These are phyloP conservation scores for Grigorovia transvaalensis DNA, from an alignment of 805 yeast genomes.

Conservation along the genomic window DNA sequence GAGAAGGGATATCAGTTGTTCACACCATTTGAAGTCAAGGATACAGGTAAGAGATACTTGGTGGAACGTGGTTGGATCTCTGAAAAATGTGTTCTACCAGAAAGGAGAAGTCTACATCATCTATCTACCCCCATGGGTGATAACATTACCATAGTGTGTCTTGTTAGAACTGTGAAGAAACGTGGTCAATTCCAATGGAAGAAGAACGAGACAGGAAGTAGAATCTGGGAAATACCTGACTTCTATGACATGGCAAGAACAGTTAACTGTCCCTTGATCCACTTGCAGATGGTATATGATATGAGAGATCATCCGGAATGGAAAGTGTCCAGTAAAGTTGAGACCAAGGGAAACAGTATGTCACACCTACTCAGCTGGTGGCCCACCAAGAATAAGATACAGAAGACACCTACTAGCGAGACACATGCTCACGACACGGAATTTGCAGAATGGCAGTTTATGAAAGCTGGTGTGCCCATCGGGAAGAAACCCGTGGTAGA, in stretches of 20 bases:
- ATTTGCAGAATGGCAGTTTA: constrained; percentile 47
- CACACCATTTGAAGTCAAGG: constrained; percentile 69
- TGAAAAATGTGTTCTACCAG: constrained; percentile 54
- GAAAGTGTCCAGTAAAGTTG: neutral
- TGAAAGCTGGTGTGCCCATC: constrained; percentile 79
- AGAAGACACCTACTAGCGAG: too few relatives aligned
- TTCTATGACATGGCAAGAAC: constrained; percentile 60
- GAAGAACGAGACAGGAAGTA: constrained; percentile 53
- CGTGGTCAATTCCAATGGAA: constrained; percentile 60
- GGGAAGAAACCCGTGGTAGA: constrained; percentile 77
- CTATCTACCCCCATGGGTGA: constrained; percentile 58
- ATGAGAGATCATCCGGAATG: constrained; percentile 43
- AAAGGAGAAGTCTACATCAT: constrained; percentile 48
- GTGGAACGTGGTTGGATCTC: constrained; percentile 90
- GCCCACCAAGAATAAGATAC: too few relatives aligned
- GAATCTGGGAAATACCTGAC: constrained; percentile 72
- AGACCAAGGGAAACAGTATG: too few relatives aligned
- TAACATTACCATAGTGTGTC: constrained; percentile 55
- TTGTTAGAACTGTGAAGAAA: constrained; percentile 58
- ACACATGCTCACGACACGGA: constrained; percentile 18
- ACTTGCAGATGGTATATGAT: constrained; percentile 64
- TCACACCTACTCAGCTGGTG: too few relatives aligned
- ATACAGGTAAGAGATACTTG: constrained; percentile 50
- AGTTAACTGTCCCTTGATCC: constrained; percentile 59
- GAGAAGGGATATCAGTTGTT: constrained; percentile 67